Base-by-base conservation (phyloP, 2,329 filamentous ascomycete genomes). In the Colletotrichum sp. region DNA sequence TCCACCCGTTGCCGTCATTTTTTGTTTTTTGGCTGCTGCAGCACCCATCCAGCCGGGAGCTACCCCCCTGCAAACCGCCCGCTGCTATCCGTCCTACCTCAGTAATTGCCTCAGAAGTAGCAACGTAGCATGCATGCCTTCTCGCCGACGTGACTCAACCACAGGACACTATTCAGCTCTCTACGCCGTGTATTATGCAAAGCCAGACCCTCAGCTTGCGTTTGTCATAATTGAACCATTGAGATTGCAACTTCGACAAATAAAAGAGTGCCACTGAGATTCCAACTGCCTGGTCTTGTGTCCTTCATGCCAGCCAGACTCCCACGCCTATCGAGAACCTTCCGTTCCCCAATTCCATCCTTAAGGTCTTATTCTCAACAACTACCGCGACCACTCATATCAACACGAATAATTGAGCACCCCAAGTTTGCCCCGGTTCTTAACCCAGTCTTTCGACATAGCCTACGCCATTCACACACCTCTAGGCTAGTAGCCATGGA, bases 271-370 rank as follows among this genome's bases (percentile, higher is more conserved):
- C 10, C 30, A 44, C 13, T 57, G 28, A 57, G 36, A 28, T 39
- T 44, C 62, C 36, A 26, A 28, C 55, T 21, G 52, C 18, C 30
- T 64, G 18, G 28, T 76, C 65, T 60, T 39, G 26, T 24, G 36
- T 73, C 36, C 74, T 76, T 76, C 74, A 76, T 76, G 74, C 70
- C 59, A 32, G 15, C 59, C 74, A 69, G 64, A 76, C 74, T 76
- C 74, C 57, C 64, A 74, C 24, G 64, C 36, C n/a, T 76, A 63
- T 73, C 59, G 59, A 73, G 74, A 76, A 74, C 44, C 59, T 74
- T 76, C 36, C 24, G 57, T 60, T 69, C 71, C 52, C 52, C 64
- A 64, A 52, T 36, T 30, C 65, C 64, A 62, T 21, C 59, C 55
- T 36, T 39, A 18, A 60, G 71, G 65, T 69, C 59, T 34, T 64